Percentiles rank a stretch among this genome's conserved stretches.
These are phyloP conservation scores for Schizophyllum commune DNA, from an alignment of 1,284 basidiomycete species.

Conservation along the genomic window DNA sequence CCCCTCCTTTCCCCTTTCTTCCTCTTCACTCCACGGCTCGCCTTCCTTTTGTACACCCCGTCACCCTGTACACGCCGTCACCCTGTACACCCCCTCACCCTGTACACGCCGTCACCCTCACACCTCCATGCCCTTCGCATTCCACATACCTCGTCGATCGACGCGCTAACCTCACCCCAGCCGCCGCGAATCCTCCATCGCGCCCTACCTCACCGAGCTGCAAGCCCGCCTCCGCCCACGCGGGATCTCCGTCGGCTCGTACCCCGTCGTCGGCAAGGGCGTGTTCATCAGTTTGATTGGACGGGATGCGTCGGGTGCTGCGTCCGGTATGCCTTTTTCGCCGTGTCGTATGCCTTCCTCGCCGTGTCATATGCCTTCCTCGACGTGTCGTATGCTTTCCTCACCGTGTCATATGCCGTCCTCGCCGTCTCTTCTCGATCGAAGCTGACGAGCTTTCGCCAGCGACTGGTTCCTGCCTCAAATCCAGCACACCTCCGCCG, in stretches of 20 bases:
- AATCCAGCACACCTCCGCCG: too few species aligned
- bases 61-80: background rate
- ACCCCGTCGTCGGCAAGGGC: conserved; percentile 58
- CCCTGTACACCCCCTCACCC: too few species aligned
- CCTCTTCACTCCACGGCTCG: conserved; percentile 3
- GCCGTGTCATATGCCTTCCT: too few species aligned
- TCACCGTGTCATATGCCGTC: background rate
- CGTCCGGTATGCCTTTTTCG: conserved; percentile 4
- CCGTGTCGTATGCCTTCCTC: too few species aligned
- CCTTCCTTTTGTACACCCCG: background rate
- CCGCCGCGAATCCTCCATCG: conserved; percentile 81
- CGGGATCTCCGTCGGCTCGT: conserved; percentile 80
- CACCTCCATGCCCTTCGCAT: too few species aligned
- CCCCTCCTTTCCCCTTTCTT: background rate
- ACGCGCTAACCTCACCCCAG: conserved; percentile 27
- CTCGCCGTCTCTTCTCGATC: too few species aligned
- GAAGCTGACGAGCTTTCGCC: too few species aligned
- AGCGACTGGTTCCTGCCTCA: background rate
- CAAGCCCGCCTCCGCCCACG: conserved; percentile 69
- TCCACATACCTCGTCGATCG: too few species aligned
- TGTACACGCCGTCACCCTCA: too few species aligned
- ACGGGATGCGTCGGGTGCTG: conserved; percentile 27
- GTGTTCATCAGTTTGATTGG: conserved; percentile 72
- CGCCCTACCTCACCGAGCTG: conserved; percentile 78
- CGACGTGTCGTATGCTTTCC: too few species aligned